Base-by-base conservation (phyloP, 176 grass and related monocot species). In the Juncus effusus region DNA sequence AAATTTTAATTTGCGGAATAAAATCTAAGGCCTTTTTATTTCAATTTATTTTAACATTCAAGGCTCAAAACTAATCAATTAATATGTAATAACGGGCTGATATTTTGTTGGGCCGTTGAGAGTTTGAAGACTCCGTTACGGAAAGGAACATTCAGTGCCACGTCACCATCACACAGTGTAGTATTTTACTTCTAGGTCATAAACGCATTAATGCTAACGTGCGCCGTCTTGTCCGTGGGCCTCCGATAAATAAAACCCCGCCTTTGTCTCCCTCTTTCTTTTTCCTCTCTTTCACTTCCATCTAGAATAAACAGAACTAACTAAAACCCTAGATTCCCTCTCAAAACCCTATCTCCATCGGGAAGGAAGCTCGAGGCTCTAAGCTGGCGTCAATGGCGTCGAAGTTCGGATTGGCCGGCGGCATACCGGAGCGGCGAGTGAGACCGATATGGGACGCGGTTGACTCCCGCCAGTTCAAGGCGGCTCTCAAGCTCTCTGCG, bases 361-460 rank as follows among this genome's bases (percentile, higher is more conserved):
- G 14, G 4, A 40, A 42, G 47, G 38, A 49, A 12, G 10, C 19
- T 14, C 42, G 56, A 12, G 59, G 9, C 12, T 38, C 42, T 3
- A 63, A 42, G 16, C 64, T 45, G 14, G 42, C 42, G 14, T 35
- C 12, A 75, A 99, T 99, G 94, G 78, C 94, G 38, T 81, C 85
- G 70, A 92, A 86, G 86, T 89, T 93, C 61, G 85, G 88, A 59
- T 70, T 93, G 54, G 88, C 88, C 13, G 88, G 94, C 40, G 94
- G 94, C 13, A 93, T 99, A 49, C 94, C 94, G 47, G 94, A 93
- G 78, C 72, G 88, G 60, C 75, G 85, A 36, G 94, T 99, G 66
- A 80, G 94, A 52, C 88, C 83, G 59, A 99, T 99, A 80, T 93
- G 94, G 94, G 94, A 93, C 68, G 94, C 94, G 49, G 69, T 93